Evolutionary conservation across 805 yeast species (phyloP).

Genomic region (Groenewaldozyma tartarivorans): DNA sequence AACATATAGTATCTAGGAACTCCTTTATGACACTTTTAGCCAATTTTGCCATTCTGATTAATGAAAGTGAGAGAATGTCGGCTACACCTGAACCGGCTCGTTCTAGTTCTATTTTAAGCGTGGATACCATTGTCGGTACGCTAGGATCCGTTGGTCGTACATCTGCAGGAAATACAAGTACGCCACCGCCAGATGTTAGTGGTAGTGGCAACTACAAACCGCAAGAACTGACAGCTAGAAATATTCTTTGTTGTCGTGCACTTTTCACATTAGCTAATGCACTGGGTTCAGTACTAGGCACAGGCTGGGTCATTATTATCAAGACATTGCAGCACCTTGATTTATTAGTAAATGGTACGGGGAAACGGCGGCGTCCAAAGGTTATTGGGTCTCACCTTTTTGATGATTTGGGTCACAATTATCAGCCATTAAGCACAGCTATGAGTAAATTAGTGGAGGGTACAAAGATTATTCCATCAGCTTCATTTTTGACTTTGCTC

Average conservation of each 20-base stretch:
- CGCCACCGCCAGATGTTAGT: not conserved
- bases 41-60: constrained; percentile 16
- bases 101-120: constrained; percentile 7
- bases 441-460: constrained; percentile 54
- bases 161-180: not conserved
- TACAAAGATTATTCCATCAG: constrained; percentile 43
- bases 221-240: constrained; percentile 45
- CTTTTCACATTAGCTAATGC: constrained; percentile 68
- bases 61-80: constrained; percentile 2
- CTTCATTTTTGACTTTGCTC: constrained; percentile 42
- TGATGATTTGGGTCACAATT: constrained; percentile 37
- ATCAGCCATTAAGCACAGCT: constrained; percentile 40
- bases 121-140: constrained; percentile 18
- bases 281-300: constrained; percentile 57
- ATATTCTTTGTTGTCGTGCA: constrained; percentile 69
- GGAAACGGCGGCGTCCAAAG: constrained; percentile 4
- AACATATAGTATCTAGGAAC: constrained; percentile 47
- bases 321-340: constrained; percentile 38
- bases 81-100: not conserved
- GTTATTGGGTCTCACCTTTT: constrained; percentile 7
- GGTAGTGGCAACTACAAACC: not conserved
- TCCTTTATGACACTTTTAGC: constrained; percentile 33
- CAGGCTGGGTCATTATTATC: constrained; percentile 55
- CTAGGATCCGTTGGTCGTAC: constrained; percentile 6
- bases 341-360: constrained; percentile 12